Evolutionary conservation across 208 protist genomes (phyloP).

Genomic region (Leishmania major): DNA sequence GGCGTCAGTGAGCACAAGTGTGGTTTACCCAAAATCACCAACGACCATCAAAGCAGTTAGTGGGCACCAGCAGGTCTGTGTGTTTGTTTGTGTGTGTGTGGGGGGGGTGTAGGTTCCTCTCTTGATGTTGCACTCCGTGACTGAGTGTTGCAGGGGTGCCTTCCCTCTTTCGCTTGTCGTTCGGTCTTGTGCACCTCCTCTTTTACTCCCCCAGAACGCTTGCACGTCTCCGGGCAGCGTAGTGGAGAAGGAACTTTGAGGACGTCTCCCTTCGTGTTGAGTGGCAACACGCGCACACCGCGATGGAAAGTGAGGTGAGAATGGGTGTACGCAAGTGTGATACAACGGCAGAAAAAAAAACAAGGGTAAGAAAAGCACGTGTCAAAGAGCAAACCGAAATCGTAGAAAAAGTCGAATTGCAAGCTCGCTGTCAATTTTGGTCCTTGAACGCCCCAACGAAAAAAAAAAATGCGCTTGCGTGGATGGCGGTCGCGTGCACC

Average conservation of each 20-base stretch:
- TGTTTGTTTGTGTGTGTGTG: background rate
- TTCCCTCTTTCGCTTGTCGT: too few relatives aligned
- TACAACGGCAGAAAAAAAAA: background rate
- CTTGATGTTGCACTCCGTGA: background rate
- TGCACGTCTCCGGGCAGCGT: background rate
- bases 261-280: background rate
- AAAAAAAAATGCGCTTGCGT: background rate
- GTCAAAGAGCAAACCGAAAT: background rate
- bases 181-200: background rate
- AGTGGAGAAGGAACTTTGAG: background rate
- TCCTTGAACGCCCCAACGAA: background rate
- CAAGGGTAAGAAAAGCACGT: background rate
- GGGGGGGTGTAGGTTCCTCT: background rate
- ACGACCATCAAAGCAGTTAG: background rate
- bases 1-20: background rate
- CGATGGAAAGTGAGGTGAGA: background rate
- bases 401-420: background rate
- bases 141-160: background rate
- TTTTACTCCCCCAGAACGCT: background rate
- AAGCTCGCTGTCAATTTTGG: background rate
- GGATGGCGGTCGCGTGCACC: background rate
- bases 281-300: background rate
- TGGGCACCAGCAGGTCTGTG: background rate
- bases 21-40: background rate
- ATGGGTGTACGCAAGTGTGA: background rate